Percentiles rank a stretch among this genome's conserved stretches.
Evolutionary conservation across 2,329 filamentous ascomycete genomes (phyloP).

Genomic region (Elsinoe australis): DNA sequence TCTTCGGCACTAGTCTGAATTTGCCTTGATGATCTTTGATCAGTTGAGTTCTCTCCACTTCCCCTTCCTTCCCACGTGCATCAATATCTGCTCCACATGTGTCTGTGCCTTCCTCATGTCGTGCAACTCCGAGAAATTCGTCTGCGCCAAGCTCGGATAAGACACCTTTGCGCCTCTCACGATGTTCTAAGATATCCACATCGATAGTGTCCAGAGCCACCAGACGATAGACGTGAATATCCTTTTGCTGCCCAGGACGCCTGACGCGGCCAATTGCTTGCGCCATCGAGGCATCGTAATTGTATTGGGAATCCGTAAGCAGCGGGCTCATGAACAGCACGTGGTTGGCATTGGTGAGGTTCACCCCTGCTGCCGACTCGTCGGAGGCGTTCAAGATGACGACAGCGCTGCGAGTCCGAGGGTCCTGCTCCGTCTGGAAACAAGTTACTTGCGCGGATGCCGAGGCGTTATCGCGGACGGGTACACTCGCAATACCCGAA

Average conservation of each 20-base stretch:
- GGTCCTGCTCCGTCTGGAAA: conserved; percentile 10
- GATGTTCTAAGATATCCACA: conserved; percentile 41
- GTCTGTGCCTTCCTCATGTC: not conserved
- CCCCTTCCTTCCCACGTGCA: conserved; percentile 31
- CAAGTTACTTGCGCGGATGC: conserved; percentile 9
- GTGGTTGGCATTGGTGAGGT: conserved; percentile 57
- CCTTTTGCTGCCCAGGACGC: conserved; percentile 51
- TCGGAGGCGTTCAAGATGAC: conserved; percentile 51
- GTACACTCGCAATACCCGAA: conserved; percentile 29
- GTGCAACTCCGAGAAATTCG: not conserved
- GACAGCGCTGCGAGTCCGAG: conserved; percentile 33
- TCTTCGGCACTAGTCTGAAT: conserved; percentile 30
- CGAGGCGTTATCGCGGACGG: conserved; percentile 26
- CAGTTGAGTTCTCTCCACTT: conserved; percentile 27
- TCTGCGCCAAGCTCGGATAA: conserved; percentile 22
- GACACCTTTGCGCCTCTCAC: conserved; percentile 31
- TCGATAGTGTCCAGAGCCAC: conserved; percentile 66
- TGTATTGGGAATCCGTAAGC: conserved; percentile 42
- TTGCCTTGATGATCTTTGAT: conserved; percentile 24
- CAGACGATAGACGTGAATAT: conserved; percentile 59
- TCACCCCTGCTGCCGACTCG: conserved; percentile 52
- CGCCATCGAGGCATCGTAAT: conserved; percentile 52
- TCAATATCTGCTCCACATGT: not conserved
- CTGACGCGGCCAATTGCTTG: conserved; percentile 57
- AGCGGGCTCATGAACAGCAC: conserved; percentile 56